Evolutionary conservation across 805 yeast genomes (phyloP).

Genomic region (Teunomyces pallodes): DNA sequence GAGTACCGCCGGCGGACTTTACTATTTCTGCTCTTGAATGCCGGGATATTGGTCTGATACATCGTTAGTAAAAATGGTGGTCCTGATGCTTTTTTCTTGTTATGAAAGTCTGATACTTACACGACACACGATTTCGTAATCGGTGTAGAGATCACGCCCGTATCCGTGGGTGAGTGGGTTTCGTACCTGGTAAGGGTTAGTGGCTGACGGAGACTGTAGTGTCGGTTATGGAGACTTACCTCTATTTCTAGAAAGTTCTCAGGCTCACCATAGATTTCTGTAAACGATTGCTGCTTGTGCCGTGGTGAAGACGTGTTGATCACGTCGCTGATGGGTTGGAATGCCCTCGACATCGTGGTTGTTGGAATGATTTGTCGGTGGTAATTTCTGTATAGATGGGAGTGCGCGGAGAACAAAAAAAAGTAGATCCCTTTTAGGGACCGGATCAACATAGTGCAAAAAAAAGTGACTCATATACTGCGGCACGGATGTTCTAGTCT

Average conservation of each 20-base stretch:
- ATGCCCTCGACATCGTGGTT: conserved; percentile 33
- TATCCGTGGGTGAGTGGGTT: conserved; percentile 75
- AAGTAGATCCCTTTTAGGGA: no score
- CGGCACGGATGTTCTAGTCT: neutral
- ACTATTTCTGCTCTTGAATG: conserved; percentile 63
- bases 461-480: neutral
- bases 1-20: conserved; percentile 82
- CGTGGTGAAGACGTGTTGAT: conserved; percentile 33
- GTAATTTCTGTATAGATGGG: neutral
- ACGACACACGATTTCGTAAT: conserved; percentile 84
- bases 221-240: conserved; percentile 6
- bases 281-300: conserved; percentile 59
- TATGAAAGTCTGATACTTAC: conserved; percentile 19
- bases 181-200: conserved; percentile 34
- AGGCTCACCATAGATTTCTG: conserved; percentile 88
- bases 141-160: conserved; percentile 74
- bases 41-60: conserved; percentile 77
- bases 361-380: neutral
- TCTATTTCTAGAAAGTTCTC: conserved; percentile 92
- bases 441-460: neutral
- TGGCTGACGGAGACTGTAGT: conserved; percentile 16
- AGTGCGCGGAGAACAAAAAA: no score
- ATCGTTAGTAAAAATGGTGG: conserved; percentile 9
- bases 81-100: no score
- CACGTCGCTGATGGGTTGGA: conserved; percentile 44